Base-by-base conservation (phyloP, 306 rosid genomes). In the Rosa rugosa region DNA sequence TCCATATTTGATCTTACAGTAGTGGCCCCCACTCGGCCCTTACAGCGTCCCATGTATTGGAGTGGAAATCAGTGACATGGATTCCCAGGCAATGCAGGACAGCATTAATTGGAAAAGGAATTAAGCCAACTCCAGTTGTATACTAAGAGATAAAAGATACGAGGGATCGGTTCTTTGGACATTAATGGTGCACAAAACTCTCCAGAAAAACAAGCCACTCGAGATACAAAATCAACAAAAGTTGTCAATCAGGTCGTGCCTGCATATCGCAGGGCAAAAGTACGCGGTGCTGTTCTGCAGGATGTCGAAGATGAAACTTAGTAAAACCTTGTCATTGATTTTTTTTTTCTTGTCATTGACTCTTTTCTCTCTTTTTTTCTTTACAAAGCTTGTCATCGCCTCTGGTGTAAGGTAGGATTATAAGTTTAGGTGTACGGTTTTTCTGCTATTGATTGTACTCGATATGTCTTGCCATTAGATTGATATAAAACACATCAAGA, bases 251-350 rank as follows among this genome's bases (percentile, higher is more conserved):
- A 92, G 59, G 88, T 45, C 5, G 86, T 91, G 84, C 97, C 93
- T 62, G 88, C 84, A 53, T 68, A 78, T 83, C 97, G 93, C 94
- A 89, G 98, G 89, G 85, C 97, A 65, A 93, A 88, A 84, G 85
- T 90, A 65, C 85, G 97, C 79, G 98, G 97, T 25, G 97, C 85
- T 18, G 77, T 89, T 77, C 84, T 93, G 84, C 90, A 80, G 75
- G 88, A 88, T 84, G 80, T 86, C 5, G 97, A 82, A 36, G 88
- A 84, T 64, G 85, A 85, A 46, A 47, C 66, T 63, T 74, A 62
- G 49, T 82, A 75, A 70, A 49, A 73, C 74, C 82, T 51, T 31
- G n/a, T 31, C 42, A 63, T 63, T 5, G 42, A 31, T 18, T 10
- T 5, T 46, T 2, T 46, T 46, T 11, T 46, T 5, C 0, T 18